Evolutionary conservation across 352 stramenopile species (phyloP).

Genomic region (Aphanomyces stellatus): DNA sequence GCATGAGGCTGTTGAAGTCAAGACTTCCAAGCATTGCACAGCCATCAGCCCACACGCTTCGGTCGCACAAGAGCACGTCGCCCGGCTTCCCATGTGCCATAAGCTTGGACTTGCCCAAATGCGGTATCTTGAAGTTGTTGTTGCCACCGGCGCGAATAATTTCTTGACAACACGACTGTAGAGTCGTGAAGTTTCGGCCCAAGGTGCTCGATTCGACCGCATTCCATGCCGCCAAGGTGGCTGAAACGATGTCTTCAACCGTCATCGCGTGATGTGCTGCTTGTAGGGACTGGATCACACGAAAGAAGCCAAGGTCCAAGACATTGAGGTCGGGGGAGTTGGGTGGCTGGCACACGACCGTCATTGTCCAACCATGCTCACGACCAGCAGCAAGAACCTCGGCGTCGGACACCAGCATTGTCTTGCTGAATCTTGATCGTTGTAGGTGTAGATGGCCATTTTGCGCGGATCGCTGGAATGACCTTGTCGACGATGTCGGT

Average conservation of each 20-base stretch:
- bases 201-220: neutral
- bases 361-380: slow-evolving; percentile 23
- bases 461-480: slow-evolving; percentile 21
- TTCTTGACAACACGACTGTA: neutral
- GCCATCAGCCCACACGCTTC: neutral
- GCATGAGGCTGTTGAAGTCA: neutral
- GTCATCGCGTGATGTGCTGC: neutral
- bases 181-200: neutral
- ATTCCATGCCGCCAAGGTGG: neutral
- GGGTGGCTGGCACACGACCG: slow-evolving; percentile 21
- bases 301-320: slow-evolving; percentile 27
- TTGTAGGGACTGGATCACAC: slow-evolving; percentile 23
- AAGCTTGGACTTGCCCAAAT: neutral
- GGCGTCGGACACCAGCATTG: slow-evolving; percentile 24
- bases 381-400: slow-evolving; percentile 17
- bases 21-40: neutral
- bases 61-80: neutral
- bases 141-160: neutral
- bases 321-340: slow-evolving; percentile 30
- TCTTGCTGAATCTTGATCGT: slow-evolving; percentile 24
- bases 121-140: neutral
- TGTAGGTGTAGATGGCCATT: slow-evolving; percentile 2
- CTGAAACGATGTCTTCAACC: neutral
- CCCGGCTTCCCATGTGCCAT: neutral
- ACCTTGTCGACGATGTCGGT: slow-evolving; percentile 19